Evolutionary conservation across 2,329 filamentous ascomycete genomes (phyloP), one percentile per base, ranked within the genome.

Genomic region (Ophiocordyceps sinensis): DNA sequence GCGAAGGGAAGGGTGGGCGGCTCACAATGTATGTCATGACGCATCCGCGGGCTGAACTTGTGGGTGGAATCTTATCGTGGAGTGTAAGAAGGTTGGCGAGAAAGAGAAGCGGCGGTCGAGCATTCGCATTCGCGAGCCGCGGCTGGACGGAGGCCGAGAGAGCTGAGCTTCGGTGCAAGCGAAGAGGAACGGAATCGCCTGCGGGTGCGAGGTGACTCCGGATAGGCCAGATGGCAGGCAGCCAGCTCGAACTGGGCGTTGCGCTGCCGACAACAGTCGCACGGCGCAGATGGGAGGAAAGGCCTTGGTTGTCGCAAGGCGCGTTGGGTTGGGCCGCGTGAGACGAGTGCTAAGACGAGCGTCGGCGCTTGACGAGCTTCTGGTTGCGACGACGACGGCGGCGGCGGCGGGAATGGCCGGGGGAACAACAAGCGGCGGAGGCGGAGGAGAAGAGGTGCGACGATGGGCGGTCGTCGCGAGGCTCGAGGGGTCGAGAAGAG

Each of bases 1-100:
- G 40, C 3, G 38, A 39, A 62, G 37, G 15, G 37, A 26, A 21
- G n/a, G 12, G 19, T 10, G 37, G 36, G 21, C n/a, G 17, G 28
- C 59, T 62, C 54, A 62, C 59, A 56, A 61, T 62, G 51, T 60
- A 61, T 53, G 59, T 60, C 59, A 62, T 62, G 55, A 55, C 56
- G 57, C 58, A 58, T 59, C 43, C 43, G 41, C 13, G 32, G 32
- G n/a, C 32, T 10, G 17, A 17, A 8, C 13, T 35, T 35, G 32
- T 35, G 12, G 32, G 15, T 15, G 49, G 29, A 45, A 45, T 45
- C 42, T 40, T 48, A 45, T 49, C 46, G 45, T 17, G 13, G 34
- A 29, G 34, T 26, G 26, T 26, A 38, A 29, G 32, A 12, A 9
- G 32, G n/a, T 3, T 10, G 35, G 15, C 23, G 32, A 36, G 2